Conservation (phyloP, 257 asterid species). For the Solanum okadae region DNA sequence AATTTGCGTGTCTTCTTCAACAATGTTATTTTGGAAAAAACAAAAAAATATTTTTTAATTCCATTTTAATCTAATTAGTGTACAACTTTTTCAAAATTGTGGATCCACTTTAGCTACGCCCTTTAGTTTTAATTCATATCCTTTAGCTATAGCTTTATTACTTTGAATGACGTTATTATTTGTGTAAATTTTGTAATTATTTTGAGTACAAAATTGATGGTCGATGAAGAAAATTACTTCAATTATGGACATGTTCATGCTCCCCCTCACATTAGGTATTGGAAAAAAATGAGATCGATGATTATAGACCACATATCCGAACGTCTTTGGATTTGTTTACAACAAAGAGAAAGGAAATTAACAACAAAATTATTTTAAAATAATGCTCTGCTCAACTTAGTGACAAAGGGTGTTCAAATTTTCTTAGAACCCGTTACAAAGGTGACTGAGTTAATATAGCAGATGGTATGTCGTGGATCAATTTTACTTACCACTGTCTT, state of each 20-base stretch:
- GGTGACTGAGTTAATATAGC: not conserved
- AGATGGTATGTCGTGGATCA: not conserved
- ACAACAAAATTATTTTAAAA: too few relatives aligned
- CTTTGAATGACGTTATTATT: not conserved
- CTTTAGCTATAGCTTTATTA: not conserved
- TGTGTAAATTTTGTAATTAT: too few relatives aligned
- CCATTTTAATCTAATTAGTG: not conserved
- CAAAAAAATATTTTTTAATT: too few relatives aligned
- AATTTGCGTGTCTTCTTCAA: not conserved
- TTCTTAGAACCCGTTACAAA: not conserved
- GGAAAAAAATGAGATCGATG: not conserved
- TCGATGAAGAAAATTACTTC: not conserved
- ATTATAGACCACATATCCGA: not conserved
- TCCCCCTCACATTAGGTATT: not conserved
- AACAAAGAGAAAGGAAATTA: not conserved
- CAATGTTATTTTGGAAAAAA: too few relatives aligned
- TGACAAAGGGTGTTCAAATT: not conserved
- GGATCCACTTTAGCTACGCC: not conserved
- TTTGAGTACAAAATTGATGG: too few relatives aligned
- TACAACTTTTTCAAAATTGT: not conserved
- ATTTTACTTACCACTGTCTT: not conserved
- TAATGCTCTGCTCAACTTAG: not conserved
- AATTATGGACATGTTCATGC: not conserved
- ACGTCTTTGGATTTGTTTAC: too few relatives aligned
- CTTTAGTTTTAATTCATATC: not conserved